These are phyloP conservation scores for Globisporangium camurandrum DNA, from an alignment of 352 stramenopile genomes.

Conservation along the genomic window DNA sequence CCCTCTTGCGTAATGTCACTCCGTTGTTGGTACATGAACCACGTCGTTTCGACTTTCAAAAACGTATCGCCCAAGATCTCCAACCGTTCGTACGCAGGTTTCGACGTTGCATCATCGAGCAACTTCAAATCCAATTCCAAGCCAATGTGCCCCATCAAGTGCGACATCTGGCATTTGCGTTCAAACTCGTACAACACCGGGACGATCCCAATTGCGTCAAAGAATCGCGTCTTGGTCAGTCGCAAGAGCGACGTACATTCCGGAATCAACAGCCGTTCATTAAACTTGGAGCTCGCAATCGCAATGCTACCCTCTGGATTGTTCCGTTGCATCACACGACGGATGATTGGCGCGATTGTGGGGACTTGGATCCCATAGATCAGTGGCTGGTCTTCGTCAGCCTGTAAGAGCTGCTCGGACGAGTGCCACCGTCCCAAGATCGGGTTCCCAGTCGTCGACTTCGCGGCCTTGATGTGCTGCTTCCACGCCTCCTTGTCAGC, in stretches of 20 bases:
- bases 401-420: constrained; percentile 47
- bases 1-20: constrained; percentile 70
- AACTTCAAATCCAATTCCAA: constrained; percentile 68
- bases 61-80: constrained; percentile 83
- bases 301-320: constrained; percentile 50
- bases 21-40: constrained; percentile 75
- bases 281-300: constrained; percentile 52
- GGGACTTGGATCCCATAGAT: constrained; percentile 68
- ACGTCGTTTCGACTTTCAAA: constrained; percentile 81
- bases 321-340: constrained; percentile 75
- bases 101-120: constrained; percentile 77
- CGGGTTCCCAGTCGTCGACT: constrained; percentile 60
- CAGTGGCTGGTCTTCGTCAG: constrained; percentile 47
- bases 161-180: constrained; percentile 82
- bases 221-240: constrained; percentile 62
- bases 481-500: constrained; percentile 38
- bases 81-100: constrained; percentile 72
- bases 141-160: constrained; percentile 76
- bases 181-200: constrained; percentile 84
- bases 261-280: constrained; percentile 69
- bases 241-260: constrained; percentile 61
- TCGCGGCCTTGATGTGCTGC: constrained; percentile 49
- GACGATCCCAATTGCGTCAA: constrained; percentile 77
- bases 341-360: constrained; percentile 74
- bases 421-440: constrained; percentile 76